Evolutionary conservation across 352 stramenopile species (phyloP), one percentile per base, ranked within the genome.

Genomic region (Phytophthora fragariae): DNA sequence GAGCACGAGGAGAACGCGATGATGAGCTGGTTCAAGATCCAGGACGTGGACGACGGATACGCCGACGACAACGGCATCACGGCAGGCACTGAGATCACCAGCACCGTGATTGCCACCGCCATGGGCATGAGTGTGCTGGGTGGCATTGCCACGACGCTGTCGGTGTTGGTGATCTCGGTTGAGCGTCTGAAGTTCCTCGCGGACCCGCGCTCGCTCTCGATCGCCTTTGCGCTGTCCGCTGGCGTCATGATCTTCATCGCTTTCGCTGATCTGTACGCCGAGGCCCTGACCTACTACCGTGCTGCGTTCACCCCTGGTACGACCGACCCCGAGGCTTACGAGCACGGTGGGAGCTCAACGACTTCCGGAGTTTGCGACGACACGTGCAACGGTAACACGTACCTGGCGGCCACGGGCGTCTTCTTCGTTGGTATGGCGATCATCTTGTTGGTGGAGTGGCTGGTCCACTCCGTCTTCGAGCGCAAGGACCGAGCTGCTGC

Each of bases 1-100:
- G 88, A 94, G 65, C 88, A 94, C 61, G 88, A 92, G 64, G 88
- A 93, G 50, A 94, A 94, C 66, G 44, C 65, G 24, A 94, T 94
- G 87, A 93, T 93, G 85, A 83, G 75, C 15, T 92, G 79, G 73
- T 94, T 94, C 78, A 80, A 89, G 57, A 65, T 92, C 56, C 83
- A 76, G 60, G 81, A 88, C 37, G 64, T 58, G 11, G 85, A 92
- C 52, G 70, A 81, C 37, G 75, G 70, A 9, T 79, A 76, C 37
- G 65, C 68, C 1, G 72, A 82, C 24, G 82, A 88, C 50, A 62
- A 87, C 35, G 82, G 76, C 6, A 83, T 76, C 60, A 77, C 76
- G 9, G 54, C 75, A 0, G 60, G 67, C 2, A 77, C 70, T 3
- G 29, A 81, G 31, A 83, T 92, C 60, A 90, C 79, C 14, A 75